phyloP scores from a whole-genome alignment of 164 flowering plant species.

The Vitis rupestris region DNA sequence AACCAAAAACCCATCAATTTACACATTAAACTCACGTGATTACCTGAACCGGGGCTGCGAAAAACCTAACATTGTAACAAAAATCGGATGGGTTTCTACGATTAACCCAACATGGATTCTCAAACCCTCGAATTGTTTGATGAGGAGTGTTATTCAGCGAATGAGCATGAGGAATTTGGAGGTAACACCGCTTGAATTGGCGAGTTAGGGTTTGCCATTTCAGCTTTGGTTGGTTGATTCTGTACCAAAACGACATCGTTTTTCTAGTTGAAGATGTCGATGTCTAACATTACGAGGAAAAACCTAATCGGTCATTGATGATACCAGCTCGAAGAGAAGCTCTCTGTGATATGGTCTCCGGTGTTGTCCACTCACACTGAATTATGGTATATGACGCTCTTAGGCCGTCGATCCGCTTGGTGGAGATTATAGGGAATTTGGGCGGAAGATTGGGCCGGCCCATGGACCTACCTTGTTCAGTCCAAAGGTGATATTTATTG shows the following conservation, averaged over 20 bases:
- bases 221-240: slow-evolving; percentile 32
- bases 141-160: slow-evolving; percentile 8
- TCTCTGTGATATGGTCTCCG: too few relatives aligned
- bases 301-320: too few relatives aligned
- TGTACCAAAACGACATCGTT: slow-evolving; percentile 41
- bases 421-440: too few relatives aligned
- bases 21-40: neutral
- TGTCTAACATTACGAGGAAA: neutral
- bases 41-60: slow-evolving; percentile 70
- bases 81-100: slow-evolving; percentile 17
- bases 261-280: neutral
- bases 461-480: too few relatives aligned
- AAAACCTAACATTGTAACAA: slow-evolving; percentile 36
- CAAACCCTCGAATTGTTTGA: slow-evolving; percentile 1
- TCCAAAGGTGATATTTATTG: too few relatives aligned
- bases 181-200: slow-evolving; percentile 31
- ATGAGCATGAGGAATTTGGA: slow-evolving; percentile 13
- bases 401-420: too few relatives aligned
- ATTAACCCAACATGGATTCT: slow-evolving; percentile 15
- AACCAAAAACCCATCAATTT: neutral
- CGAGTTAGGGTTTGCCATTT: slow-evolving; percentile 7
- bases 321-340: too few relatives aligned
- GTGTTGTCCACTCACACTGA: too few relatives aligned
- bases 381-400: too few relatives aligned
- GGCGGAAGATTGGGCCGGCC: too few relatives aligned